phyloP scores from a whole-genome alignment of 202 grass and related monocot genomes.

The Zoysia matrella region DNA sequence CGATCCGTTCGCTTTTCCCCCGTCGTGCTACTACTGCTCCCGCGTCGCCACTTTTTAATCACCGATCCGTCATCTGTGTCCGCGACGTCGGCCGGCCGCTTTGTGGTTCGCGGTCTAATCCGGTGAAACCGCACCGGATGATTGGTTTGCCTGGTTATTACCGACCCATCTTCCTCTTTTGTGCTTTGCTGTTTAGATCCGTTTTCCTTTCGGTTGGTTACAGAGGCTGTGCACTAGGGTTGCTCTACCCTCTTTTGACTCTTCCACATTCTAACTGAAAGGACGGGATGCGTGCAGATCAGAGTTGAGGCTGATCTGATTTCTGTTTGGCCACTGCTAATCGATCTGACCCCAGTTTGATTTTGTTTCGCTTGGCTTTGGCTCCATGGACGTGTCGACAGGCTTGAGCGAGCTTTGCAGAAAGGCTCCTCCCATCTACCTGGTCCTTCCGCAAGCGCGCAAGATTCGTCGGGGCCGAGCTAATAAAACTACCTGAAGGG shows the following conservation, averaged over 20 bases:
- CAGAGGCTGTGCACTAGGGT: no score
- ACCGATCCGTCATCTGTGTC: not conserved
- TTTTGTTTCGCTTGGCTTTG: slow-evolving; percentile 9
- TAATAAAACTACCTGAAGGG: not conserved
- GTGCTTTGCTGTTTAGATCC: not conserved
- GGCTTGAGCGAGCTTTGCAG: not conserved
- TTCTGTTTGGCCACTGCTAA: not conserved
- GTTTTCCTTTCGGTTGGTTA: not conserved
- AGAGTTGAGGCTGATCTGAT: no score
- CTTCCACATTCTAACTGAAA: no score
- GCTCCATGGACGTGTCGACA: not conserved
- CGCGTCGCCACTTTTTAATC: slow-evolving; percentile 3
- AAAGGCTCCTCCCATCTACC: not conserved
- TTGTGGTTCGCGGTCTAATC: slow-evolving; percentile 26
- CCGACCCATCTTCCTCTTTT: not conserved
- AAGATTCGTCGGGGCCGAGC: not conserved
- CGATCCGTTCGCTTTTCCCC: not conserved
- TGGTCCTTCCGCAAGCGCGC: not conserved
- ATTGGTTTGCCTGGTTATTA: slow-evolving; percentile 30
- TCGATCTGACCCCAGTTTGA: not conserved
- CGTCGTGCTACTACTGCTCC: not conserved
- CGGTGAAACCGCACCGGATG: slow-evolving; percentile 28
- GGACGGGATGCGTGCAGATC: no score
- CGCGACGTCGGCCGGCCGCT: no score
- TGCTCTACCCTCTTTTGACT: not conserved